These are phyloP conservation scores for Leucocoprinus birnbaumii DNA, from an alignment of 768 basidiomycete species.

Conservation along the genomic window DNA sequence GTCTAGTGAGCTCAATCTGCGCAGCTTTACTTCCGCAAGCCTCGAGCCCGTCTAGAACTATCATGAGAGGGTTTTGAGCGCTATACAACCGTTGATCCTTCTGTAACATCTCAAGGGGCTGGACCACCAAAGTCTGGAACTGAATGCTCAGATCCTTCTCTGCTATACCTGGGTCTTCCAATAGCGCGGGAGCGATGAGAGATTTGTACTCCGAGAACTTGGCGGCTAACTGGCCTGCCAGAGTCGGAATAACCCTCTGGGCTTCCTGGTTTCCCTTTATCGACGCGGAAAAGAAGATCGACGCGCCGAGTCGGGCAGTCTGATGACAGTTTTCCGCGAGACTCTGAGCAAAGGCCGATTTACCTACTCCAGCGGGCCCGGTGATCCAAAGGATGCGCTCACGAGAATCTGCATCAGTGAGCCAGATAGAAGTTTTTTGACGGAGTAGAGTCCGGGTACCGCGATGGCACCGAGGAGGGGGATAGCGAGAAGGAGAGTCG, in stretches of 20 bases:
- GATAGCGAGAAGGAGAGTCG: background rate
- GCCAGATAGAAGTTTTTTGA: background rate
- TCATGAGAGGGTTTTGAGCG: background rate
- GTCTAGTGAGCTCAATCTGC: background rate
- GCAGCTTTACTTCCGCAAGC: background rate
- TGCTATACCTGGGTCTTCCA: background rate
- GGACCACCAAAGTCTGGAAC: background rate
- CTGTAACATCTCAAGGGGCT: background rate
- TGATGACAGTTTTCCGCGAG: background rate
- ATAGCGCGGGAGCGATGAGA: background rate
- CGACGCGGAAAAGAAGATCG: background rate
- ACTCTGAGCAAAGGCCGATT: background rate
- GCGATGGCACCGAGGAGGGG: background rate
- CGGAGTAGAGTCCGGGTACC: background rate
- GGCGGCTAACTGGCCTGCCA: background rate
- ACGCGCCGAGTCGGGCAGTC: background rate
- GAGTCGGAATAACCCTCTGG: background rate
- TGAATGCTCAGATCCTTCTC: background rate
- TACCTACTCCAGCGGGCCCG: background rate
- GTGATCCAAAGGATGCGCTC: constrained; percentile 1
- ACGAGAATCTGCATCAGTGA: background rate
- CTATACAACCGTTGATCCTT: background rate
- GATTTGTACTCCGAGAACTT: background rate
- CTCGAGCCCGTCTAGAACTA: constrained; percentile 2
- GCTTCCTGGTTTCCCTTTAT: background rate